These are phyloP conservation scores for Microthlaspi erraticum DNA, from an alignment of 345 rosid genomes.

Conservation along the genomic window DNA sequence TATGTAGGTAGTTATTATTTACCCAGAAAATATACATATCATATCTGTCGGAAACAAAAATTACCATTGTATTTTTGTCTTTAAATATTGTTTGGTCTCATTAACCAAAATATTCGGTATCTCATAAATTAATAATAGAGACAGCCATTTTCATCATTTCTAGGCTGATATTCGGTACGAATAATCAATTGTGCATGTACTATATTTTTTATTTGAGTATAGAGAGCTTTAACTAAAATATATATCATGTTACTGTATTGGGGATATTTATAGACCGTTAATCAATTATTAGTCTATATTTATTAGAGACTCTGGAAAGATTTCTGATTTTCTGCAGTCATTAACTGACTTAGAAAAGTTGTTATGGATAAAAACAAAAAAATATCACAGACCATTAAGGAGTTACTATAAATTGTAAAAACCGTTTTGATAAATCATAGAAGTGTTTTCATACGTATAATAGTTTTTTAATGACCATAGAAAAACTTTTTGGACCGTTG, in stretches of 20 bases:
- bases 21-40: neutral
- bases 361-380: neutral
- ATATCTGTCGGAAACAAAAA: conserved; percentile 6
- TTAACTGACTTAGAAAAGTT: conserved; percentile 19
- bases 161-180: conserved; percentile 19
- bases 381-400: neutral
- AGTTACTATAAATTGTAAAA: neutral
- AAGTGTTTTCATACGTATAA: neutral
- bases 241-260: neutral
- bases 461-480: neutral
- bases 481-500: neutral
- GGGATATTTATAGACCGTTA: conserved; percentile 17
- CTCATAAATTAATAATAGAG: neutral
- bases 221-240: neutral
- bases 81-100: conserved; percentile 8
- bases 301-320: conserved; percentile 15
- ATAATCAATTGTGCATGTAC: neutral
- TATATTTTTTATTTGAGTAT: neutral
- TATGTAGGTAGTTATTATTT: conserved; percentile 20
- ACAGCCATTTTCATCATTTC: neutral
- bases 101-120: conserved; percentile 35
- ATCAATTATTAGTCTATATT: neutral
- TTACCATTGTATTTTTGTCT: conserved; percentile 10
- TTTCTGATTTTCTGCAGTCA: conserved; percentile 31
- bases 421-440: neutral